Base-by-base conservation (phyloP, 257 asterid genomes). In the Eucommia ulmoides region DNA sequence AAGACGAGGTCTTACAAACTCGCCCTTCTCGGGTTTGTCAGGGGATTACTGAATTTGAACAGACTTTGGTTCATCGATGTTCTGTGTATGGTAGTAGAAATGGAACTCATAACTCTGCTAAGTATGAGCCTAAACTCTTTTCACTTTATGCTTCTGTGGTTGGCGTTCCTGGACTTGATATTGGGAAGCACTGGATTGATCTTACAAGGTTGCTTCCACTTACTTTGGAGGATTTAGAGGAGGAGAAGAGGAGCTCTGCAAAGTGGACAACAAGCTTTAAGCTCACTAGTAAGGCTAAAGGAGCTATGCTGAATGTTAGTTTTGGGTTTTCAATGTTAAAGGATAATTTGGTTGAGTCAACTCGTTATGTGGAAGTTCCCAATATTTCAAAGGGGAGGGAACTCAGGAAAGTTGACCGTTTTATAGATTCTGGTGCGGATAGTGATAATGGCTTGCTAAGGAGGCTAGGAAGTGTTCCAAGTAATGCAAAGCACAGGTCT, bases 191-290 rank as follows among this genome's bases (percentile, higher is more conserved):
- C 49, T 78, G 82, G 84, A 71, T 89, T 68, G 98, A 89, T 65
- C 84, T 89, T 41, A 71, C 84, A 20, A 82, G 88, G 79, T 66
- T 89, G 71, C 94, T 89, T 59, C 98, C 94, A 26, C 77, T 82
- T 26, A 74, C 81, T 51, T 46, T 85, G 50, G 81, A 65, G 25
- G 75, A 61, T 51, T 46, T 85, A 49, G 81, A 65, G 25, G 75
- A 61, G 67, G 81, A 66, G 41, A 72, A 72, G 65, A 65, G 86
- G 73, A 63, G 75, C 52, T 66, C 85, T 6, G 94, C 88, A 22
- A 85, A 74, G 70, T 85, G 96, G 96, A 74, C 84, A 50, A 85
- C 98, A 3, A 68, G 94, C 61, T 78, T 85, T 71, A 82, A 85
- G 60, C 96, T 89, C 58, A 57, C 76, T 23, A 94, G 94, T 49